Base-by-base conservation (phyloP, 345 rosid species). In the Populus simonii region DNA sequence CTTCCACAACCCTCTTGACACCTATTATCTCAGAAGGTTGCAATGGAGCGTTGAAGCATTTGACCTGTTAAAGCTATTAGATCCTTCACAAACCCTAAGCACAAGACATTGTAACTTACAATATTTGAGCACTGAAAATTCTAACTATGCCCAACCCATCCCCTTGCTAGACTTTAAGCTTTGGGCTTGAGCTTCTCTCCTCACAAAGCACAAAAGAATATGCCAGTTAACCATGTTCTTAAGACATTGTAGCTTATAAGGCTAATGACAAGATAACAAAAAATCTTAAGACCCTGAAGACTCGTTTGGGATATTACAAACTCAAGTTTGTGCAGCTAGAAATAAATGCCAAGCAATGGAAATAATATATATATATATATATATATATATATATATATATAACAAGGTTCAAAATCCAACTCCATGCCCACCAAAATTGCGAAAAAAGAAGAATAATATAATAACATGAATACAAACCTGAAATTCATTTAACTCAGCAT, bases 11-110 rank as follows among this genome's bases (percentile, higher is more conserved):
- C 82, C 93, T 89, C 87, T 94, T 96, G 31, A 96, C 99, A 69
- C 91, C 98, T 17, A 89, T 90, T 71, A 96, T 94, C 89, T 96
- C 99, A 66, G 97, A 94, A 83, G 97, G 95, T 84, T 92, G 98
- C 78, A 96, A 82, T 22, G 98, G 97, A 81, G 98, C 93, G 76
- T 90, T 90, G 87, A 96, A 96, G 86, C 99, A 96, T 85, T 89
- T 94, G 88, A 96, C 97, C 98, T 96, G 92, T 78, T 74, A 76
- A 73, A 63, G 57, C 5, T 43, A 76, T 84, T 70, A 87, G 88
- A 84, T 76, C 61, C 61, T 70, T 79, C 68, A 67, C 25, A 76
- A 73, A 38, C 61, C 61, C 41, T 66, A 71, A 53, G 23, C 22
- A 80, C 35, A 47, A 57, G 31, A 66, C 10, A 67, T 69, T 25